Percentiles rank a stretch among this genome's conserved stretches.
These are phyloP conservation scores for Phlebopus sp. DNA, from an alignment of 1,284 basidiomycete species.

Conservation along the genomic window DNA sequence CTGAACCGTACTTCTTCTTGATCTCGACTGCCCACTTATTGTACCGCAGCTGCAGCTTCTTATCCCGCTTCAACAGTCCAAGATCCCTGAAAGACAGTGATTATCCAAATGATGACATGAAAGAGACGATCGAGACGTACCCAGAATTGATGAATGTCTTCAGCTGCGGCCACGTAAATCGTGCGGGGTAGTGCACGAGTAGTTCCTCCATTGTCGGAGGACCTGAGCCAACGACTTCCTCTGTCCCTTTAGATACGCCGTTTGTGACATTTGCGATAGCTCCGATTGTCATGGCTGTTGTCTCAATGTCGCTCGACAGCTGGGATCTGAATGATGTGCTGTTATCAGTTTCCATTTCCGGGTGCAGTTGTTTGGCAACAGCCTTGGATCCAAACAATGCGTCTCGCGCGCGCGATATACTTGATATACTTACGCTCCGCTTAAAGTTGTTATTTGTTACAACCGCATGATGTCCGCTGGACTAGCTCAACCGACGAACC, in stretches of 20 bases:
- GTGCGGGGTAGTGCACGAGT: constrained; percentile 62
- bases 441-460: too few relatives aligned
- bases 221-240: constrained; percentile 34
- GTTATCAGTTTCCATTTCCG: too few relatives aligned
- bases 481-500: too few relatives aligned
- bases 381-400: too few relatives aligned
- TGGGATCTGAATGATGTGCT: too few relatives aligned
- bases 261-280: neutral
- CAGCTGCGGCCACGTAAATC: constrained; percentile 72
- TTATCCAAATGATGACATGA: neutral
- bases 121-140: constrained; percentile 36
- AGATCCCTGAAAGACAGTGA: constrained; percentile 53
- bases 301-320: too few relatives aligned
- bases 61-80: constrained; percentile 73
- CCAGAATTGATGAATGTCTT: constrained; percentile 76
- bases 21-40: constrained; percentile 56
- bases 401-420: too few relatives aligned
- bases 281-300: constrained; percentile 25
- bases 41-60: constrained; percentile 63
- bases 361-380: too few relatives aligned
- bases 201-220: constrained; percentile 68
- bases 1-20: constrained; percentile 58
- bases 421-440: too few relatives aligned
- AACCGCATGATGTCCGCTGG: too few relatives aligned
- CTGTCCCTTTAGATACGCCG: neutral